Evolutionary conservation across 2,329 filamentous ascomycete species (phyloP).

Genomic region (Alternaria sp.): DNA sequence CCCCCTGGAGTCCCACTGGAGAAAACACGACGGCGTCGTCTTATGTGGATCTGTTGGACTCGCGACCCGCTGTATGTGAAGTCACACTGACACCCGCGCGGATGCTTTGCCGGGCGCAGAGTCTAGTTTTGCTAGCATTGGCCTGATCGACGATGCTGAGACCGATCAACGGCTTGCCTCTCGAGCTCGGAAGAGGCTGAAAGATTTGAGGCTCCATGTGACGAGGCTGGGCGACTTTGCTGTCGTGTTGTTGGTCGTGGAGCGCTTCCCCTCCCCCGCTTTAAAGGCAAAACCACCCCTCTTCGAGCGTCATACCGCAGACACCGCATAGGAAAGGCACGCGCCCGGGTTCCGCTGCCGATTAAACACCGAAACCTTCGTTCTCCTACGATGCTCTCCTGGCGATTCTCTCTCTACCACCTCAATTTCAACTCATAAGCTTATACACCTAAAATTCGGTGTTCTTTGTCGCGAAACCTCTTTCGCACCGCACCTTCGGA

Average conservation of each 20-base stretch:
- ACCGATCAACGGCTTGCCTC: conserved; percentile 22
- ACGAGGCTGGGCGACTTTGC: conserved; percentile 23
- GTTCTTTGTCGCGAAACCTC: conserved; percentile 27
- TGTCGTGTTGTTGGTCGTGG: conserved; percentile 18
- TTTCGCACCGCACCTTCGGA: conserved; percentile 22
- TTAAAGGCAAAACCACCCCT: conserved; percentile 33
- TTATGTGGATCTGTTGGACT: conserved; percentile 23
- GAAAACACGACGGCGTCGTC: conserved; percentile 7
- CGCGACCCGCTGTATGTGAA: conserved; percentile 33
- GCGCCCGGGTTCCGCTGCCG: conserved; percentile 29
- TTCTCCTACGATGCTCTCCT: conserved; percentile 23
- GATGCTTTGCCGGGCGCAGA: conserved; percentile 17
- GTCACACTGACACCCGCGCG: conserved; percentile 30
- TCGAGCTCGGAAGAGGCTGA: conserved; percentile 30
- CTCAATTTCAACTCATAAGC: conserved; percentile 21
- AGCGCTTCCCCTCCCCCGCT: conserved; percentile 30
- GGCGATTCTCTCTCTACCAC: conserved; percentile 21
- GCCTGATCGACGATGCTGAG: conserved; percentile 21
- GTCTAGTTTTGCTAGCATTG: conserved; percentile 15
- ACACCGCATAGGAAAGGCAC: conserved; percentile 22
- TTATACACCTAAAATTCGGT: conserved; percentile 13
- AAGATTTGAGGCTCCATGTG: conserved; percentile 33
- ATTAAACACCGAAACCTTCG: conserved; percentile 28
- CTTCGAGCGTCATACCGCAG: conserved; percentile 32
- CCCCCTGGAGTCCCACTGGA: conserved; percentile 14